phyloP scores from a whole-genome alignment of 176 grass and related monocot genomes.

The Stipa capillata region DNA sequence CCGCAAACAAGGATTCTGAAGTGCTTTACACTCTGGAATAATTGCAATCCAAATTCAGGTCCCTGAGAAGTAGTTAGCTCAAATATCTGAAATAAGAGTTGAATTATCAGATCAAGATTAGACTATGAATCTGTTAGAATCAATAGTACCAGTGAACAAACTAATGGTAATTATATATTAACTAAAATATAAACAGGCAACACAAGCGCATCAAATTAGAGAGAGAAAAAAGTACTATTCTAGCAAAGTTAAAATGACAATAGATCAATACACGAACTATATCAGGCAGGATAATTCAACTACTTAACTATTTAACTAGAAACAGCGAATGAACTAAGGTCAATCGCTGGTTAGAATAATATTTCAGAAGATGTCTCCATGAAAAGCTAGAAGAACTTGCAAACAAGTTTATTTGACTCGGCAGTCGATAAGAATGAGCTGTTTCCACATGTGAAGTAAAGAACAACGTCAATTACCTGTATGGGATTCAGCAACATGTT shows the following conservation, averaged over 20 bases:
- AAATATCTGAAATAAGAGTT: slow-evolving; percentile 64
- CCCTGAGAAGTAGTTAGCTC: slow-evolving; percentile 70
- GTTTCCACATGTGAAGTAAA: background rate
- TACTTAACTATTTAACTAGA: background rate
- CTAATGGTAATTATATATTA: background rate
- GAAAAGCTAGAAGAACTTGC: background rate
- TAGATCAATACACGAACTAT: background rate
- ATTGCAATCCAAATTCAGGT: slow-evolving; percentile 71
- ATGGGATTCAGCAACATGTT: slow-evolving; percentile 83
- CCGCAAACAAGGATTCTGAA: slow-evolving; percentile 94
- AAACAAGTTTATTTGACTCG: background rate
- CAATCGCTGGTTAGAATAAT: background rate
- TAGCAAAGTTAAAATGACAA: background rate
- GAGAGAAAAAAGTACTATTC: too few species aligned
- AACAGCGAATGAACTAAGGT: background rate
- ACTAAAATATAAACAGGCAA: background rate
- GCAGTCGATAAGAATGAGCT: background rate
- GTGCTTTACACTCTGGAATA: slow-evolving; percentile 67
- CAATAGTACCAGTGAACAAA: background rate
- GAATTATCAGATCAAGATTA: slow-evolving; percentile 3
- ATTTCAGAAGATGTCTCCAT: background rate
- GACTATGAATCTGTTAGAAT: background rate
- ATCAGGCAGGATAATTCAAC: background rate
- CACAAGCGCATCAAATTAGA: too few species aligned
- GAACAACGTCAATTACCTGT: slow-evolving; percentile 47